These are phyloP conservation scores for Pseudonectria buxi DNA, from an alignment of 2,329 filamentous ascomycete species.

Conservation along the genomic window DNA sequence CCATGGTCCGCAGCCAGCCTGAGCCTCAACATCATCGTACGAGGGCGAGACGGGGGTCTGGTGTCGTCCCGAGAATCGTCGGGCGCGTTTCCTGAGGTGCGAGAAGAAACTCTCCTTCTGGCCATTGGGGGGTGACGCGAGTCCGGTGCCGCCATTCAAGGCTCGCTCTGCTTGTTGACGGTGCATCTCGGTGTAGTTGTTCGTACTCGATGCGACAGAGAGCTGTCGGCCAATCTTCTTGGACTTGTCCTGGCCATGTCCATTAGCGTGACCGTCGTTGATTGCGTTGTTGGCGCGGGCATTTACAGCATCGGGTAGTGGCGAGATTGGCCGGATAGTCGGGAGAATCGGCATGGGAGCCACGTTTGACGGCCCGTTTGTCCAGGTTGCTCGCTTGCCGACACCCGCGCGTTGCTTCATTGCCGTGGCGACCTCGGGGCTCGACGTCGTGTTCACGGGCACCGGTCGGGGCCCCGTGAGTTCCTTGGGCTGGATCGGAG, in stretches of 20 bases:
- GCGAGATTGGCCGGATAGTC: slow-evolving; percentile 89
- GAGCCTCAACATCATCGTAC: slow-evolving; percentile 85
- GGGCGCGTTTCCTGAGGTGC: slow-evolving; percentile 86
- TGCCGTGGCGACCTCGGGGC: slow-evolving; percentile 32
- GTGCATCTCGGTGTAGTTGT: slow-evolving; percentile 86
- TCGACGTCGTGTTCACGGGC: slow-evolving; percentile 35
- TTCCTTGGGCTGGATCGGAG: slow-evolving; percentile 43
- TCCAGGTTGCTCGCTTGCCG: slow-evolving; percentile 88
- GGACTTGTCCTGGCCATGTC: slow-evolving; percentile 53
- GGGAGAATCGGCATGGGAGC: slow-evolving; percentile 95
- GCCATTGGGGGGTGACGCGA: slow-evolving; percentile 68
- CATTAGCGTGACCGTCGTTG: slow-evolving; percentile 36
- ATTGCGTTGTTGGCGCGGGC: slow-evolving; percentile 73
- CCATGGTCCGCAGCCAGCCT: slow-evolving; percentile 87
- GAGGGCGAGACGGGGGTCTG: slow-evolving; percentile 72
- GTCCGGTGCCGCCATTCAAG: slow-evolving; percentile 71
- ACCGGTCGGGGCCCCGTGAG: slow-evolving; percentile 36
- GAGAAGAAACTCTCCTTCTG: slow-evolving; percentile 98
- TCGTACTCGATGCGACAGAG: slow-evolving; percentile 84
- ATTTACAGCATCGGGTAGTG: slow-evolving; percentile 88
- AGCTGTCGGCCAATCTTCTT: slow-evolving; percentile 96
- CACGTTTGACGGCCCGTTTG: slow-evolving; percentile 69
- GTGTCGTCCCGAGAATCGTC: slow-evolving; percentile 86
- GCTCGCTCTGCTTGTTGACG: slow-evolving; percentile 87
- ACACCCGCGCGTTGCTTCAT: slow-evolving; percentile 38